phyloP scores from a whole-genome alignment of 2,329 filamentous ascomycete species.

The Aspergillus jensenii region DNA sequence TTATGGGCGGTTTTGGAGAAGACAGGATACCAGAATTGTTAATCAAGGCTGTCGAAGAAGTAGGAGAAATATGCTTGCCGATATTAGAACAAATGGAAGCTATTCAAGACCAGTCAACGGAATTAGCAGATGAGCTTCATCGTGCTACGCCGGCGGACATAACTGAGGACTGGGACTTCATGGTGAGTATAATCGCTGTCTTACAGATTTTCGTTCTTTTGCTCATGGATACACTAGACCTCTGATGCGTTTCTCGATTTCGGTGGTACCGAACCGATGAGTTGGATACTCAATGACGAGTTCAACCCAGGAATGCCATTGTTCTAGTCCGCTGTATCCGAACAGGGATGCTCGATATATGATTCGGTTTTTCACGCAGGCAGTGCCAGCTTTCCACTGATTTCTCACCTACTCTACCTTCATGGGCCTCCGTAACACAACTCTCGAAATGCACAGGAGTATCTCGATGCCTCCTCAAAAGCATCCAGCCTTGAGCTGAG shows the following conservation, averaged over 20 bases:
- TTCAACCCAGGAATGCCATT: background rate
- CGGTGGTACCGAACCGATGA: conserved; percentile 17
- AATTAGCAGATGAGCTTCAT: conserved; percentile 12
- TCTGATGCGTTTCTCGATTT: conserved; percentile 29
- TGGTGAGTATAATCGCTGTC: conserved; percentile 31
- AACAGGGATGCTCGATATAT: background rate
- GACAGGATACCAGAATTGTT: conserved; percentile 32
- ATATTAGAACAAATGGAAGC: conserved; percentile 24
- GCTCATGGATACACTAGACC: conserved; percentile 20
- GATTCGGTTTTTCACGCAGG: no score
- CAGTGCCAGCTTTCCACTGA: no score
- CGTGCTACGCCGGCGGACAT: conserved; percentile 24
- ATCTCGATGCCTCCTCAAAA: no score
- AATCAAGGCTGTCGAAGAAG: conserved; percentile 40
- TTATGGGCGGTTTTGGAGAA: background rate
- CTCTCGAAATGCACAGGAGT: no score
- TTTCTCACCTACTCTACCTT: no score
- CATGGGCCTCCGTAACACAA: no score
- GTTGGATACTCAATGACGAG: conserved; percentile 16
- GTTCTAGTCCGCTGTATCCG: background rate
- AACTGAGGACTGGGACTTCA: conserved; percentile 44
- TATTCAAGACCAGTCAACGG: conserved; percentile 9
- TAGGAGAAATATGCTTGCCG: conserved; percentile 21
- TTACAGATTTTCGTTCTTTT: background rate
- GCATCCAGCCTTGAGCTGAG: no score